These are phyloP conservation scores for Penicillium malachiteum DNA, from an alignment of 495 filamentous ascomycete genomes.

Conservation along the genomic window DNA sequence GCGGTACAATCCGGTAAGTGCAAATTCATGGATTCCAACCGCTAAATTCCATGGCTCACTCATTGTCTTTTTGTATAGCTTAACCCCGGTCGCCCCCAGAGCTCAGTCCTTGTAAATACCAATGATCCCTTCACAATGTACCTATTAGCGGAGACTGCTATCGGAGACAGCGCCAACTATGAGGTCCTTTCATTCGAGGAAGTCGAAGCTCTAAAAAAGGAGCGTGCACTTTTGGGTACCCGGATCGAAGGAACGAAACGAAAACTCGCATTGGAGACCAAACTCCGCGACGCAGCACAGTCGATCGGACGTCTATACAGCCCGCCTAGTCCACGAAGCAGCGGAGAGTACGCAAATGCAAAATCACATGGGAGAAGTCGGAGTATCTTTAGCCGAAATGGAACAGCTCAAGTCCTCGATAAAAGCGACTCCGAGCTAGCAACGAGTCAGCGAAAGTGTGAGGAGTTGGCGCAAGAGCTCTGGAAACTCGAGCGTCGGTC, in stretches of 20 bases:
- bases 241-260: constrained; percentile 77
- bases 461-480: constrained; percentile 77
- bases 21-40: neutral
- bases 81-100: constrained; percentile 35
- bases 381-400: constrained; percentile 52
- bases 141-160: constrained; percentile 87
- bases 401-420: constrained; percentile 32
- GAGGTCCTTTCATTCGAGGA: constrained; percentile 88
- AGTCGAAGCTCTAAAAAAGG: constrained; percentile 86
- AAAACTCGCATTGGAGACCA: constrained; percentile 86
- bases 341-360: constrained; percentile 32
- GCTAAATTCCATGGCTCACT: constrained; percentile 14
- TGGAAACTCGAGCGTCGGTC: constrained; percentile 71
- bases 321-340: constrained; percentile 42
- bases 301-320: constrained; percentile 79
- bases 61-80: constrained; percentile 21
- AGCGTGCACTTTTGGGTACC: constrained; percentile 63
- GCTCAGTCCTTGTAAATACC: constrained; percentile 44
- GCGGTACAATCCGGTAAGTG: constrained; percentile 43
- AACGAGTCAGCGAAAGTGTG: constrained; percentile 75
- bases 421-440: constrained; percentile 73
- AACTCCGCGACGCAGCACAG: constrained; percentile 87
- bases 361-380: constrained; percentile 36
- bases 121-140: constrained; percentile 70
- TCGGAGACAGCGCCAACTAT: constrained; percentile 79